Evolutionary conservation across 495 filamentous ascomycete genomes (phyloP).

Genomic region (Lichenothelia convexa): DNA sequence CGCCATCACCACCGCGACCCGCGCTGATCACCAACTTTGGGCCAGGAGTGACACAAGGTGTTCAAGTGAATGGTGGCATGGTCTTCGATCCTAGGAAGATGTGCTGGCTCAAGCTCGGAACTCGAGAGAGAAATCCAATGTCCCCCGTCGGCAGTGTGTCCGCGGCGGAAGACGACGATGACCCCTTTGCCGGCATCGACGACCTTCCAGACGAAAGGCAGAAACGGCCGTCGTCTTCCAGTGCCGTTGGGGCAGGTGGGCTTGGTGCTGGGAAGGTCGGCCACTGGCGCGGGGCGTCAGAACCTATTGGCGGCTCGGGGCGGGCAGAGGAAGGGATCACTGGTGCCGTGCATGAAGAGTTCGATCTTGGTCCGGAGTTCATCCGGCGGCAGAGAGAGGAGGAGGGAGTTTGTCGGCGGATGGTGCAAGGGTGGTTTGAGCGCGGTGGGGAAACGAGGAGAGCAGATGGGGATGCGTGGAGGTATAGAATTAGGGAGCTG

Average conservation of each 20-base stretch:
- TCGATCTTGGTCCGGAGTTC: slow-evolving; percentile 92
- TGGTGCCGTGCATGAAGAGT: slow-evolving; percentile 91
- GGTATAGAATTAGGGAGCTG: too few species aligned
- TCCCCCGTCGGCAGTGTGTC: slow-evolving; percentile 7
- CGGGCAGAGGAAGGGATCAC: slow-evolving; percentile 58
- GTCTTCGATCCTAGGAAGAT: slow-evolving; percentile 91
- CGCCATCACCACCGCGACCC: slow-evolving; percentile 42
- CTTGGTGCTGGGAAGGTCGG: slow-evolving; percentile 23
- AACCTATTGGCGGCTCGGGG: slow-evolving; percentile 36
- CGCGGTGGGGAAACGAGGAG: too few species aligned
- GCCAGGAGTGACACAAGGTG: slow-evolving; percentile 44
- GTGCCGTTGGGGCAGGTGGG: slow-evolving; percentile 19
- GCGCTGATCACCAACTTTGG: slow-evolving; percentile 94
- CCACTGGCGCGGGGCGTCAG: slow-evolving; percentile 14
- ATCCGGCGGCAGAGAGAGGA: slow-evolving; percentile 74
- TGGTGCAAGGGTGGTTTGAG: slow-evolving; percentile 58
- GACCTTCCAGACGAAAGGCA: slow-evolving; percentile 42
- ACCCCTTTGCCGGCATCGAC: slow-evolving; percentile 66
- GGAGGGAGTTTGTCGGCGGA: slow-evolving; percentile 75
- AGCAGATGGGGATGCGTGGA: too few species aligned
- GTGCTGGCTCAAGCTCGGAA: slow-evolving; percentile 65
- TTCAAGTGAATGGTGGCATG: slow-evolving; percentile 89
- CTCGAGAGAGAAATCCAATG: slow-evolving; percentile 10
- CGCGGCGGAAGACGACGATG: slow-evolving; percentile 38
- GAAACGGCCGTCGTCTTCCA: slow-evolving; percentile 15